These are phyloP conservation scores for Holtermannia corniformis DNA, from an alignment of 768 basidiomycete genomes.

Conservation along the genomic window DNA sequence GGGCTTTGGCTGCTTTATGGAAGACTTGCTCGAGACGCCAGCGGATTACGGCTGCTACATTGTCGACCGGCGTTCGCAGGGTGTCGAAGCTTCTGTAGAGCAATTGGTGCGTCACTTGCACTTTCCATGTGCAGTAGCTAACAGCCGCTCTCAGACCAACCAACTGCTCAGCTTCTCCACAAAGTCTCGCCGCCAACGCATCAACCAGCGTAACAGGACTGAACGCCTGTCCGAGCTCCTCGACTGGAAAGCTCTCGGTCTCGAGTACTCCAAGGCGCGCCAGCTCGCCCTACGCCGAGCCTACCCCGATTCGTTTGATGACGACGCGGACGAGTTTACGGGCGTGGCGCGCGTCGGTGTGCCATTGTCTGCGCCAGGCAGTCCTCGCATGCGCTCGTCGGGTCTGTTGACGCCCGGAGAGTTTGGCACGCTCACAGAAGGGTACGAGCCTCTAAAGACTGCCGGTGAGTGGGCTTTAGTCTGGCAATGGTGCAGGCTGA, in stretches of 20 bases:
- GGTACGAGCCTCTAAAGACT: conserved; percentile 82
- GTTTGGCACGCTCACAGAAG: conserved; percentile 41
- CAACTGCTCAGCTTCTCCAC: conserved; percentile 39
- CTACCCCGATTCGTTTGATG: conserved; percentile 85
- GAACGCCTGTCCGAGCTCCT: conserved; percentile 85
- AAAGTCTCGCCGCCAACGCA: conserved; percentile 80
- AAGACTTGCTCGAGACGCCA: conserved; percentile 89
- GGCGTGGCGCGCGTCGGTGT: conserved; percentile 56
- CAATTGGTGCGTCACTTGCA: conserved; percentile 50
- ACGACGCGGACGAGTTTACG: conserved; percentile 48
- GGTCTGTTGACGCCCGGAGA: conserved; percentile 70
- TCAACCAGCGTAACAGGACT: conserved; percentile 97
- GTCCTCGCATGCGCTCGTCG: conserved; percentile 60
- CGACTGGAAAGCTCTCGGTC: conserved; percentile 90
- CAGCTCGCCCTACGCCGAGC: conserved; percentile 84
- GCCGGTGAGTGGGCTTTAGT: too few relatives aligned
- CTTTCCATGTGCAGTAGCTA: neutral
- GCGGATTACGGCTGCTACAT: conserved; percentile 96
- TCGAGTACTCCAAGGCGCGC: conserved; percentile 92
- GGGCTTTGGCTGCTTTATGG: conserved; percentile 93
- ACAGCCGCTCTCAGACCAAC: conserved; percentile 24
- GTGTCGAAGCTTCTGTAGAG: conserved; percentile 82
- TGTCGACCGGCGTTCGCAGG: conserved; percentile 79
- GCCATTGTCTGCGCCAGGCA: conserved; percentile 72
- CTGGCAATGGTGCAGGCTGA: too few relatives aligned